Evolutionary conservation across 768 basidiomycete genomes (phyloP).

Genomic region (Boletus bicolor): DNA sequence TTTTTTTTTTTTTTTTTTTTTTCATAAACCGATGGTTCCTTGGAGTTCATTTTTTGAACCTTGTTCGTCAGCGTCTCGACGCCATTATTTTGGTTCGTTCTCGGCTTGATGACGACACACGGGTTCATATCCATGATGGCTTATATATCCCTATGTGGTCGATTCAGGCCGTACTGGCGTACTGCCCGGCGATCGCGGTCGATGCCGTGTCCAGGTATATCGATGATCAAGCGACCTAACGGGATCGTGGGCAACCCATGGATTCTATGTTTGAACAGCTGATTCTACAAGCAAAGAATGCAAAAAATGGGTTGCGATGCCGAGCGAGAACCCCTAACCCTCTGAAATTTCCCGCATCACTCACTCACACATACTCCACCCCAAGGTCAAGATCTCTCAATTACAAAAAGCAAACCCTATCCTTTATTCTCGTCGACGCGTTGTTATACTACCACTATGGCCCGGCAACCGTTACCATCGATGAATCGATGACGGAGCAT

Average conservation of each 20-base stretch:
- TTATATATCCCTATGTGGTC: slow-evolving; percentile 13
- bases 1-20: too few species aligned
- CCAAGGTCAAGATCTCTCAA: not conserved
- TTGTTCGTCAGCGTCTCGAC: slow-evolving; percentile 3
- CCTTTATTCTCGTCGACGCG: not conserved
- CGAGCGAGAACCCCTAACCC: not conserved
- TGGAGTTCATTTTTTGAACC: not conserved
- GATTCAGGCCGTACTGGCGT: not conserved
- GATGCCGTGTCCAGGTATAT: slow-evolving; percentile 8
- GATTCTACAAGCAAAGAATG: not conserved
- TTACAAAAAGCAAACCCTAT: not conserved
- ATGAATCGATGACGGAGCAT: not conserved
- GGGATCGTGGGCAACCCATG: not conserved
- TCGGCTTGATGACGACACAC: not conserved
- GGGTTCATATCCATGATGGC: slow-evolving; percentile 14
- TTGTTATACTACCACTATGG: not conserved
- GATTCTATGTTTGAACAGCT: not conserved
- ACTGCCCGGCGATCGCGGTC: slow-evolving; percentile 16
- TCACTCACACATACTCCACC: not conserved
- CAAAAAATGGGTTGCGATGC: not conserved
- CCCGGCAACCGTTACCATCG: slow-evolving; percentile 5
- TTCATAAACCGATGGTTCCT: not conserved
- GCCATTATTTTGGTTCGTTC: not conserved
- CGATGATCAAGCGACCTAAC: not conserved
- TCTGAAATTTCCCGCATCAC: not conserved